Evolutionary conservation across 2,329 filamentous ascomycete genomes (phyloP).

Genomic region (Phoma sp.): DNA sequence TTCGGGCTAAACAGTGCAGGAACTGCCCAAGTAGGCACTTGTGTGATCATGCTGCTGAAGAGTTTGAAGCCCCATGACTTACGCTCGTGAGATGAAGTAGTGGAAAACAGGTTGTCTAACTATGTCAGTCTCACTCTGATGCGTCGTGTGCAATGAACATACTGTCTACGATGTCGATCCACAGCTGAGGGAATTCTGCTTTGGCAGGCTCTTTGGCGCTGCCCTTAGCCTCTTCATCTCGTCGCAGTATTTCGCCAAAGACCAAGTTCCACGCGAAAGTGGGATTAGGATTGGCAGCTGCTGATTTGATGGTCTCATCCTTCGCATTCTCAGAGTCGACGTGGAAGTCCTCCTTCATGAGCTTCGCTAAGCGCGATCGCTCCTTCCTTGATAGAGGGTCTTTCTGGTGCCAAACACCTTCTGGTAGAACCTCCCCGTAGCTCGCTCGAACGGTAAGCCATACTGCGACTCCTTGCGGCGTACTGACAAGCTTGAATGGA

Average conservation of each 20-base stretch:
- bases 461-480: conserved; percentile 86
- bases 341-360: conserved; percentile 77
- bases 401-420: conserved; percentile 74
- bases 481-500: conserved; percentile 73
- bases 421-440: conserved; percentile 70
- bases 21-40: conserved; percentile 59
- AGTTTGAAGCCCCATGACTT: conserved; percentile 93
- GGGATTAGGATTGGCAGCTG: conserved; percentile 79
- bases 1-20: conserved; percentile 79
- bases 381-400: conserved; percentile 77
- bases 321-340: conserved; percentile 56
- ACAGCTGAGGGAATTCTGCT: conserved; percentile 75
- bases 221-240: conserved; percentile 32
- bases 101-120: conserved; percentile 81
- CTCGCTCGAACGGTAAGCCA: conserved; percentile 76
- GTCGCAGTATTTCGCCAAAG: conserved; percentile 54
- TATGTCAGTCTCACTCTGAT: conserved; percentile 9
- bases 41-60: conserved; percentile 75
- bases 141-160: conserved; percentile 48
- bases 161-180: conserved; percentile 88
- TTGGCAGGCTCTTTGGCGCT: conserved; percentile 44
- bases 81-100: conserved; percentile 81
- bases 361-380: conserved; percentile 72
- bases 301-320: conserved; percentile 64
- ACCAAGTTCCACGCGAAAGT: conserved; percentile 90